phyloP scores from a whole-genome alignment of 2,329 filamentous ascomycete species.

The Aureobasidium sp. region DNA sequence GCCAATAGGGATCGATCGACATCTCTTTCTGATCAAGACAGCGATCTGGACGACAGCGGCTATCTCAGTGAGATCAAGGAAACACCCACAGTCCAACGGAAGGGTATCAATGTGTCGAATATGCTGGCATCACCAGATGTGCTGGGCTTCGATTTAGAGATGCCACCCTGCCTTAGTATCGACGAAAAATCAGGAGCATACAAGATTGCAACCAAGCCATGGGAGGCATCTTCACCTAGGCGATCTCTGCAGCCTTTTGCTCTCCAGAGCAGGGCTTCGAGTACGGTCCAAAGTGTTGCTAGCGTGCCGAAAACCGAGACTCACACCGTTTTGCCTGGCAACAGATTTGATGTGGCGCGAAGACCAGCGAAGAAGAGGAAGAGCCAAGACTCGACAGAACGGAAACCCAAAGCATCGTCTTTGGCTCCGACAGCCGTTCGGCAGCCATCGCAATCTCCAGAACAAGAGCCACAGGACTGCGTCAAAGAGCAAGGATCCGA shows the following conservation, averaged over 20 bases:
- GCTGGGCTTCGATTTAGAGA: neutral
- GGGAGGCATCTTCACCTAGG: neutral
- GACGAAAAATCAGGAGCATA: neutral
- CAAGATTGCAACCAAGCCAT: neutral
- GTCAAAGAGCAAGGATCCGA: neutral
- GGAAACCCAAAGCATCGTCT: neutral
- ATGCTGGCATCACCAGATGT: conserved; percentile 7
- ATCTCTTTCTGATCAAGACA: neutral
- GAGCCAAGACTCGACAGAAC: neutral
- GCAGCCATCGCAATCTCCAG: neutral
- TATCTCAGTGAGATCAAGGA: neutral
- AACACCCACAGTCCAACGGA: neutral
- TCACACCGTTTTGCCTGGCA: no score
- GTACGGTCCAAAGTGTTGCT: neutral
- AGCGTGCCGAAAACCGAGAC: neutral
- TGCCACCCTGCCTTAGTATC: neutral
- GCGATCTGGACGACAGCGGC: conserved; percentile 7
- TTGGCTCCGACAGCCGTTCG: neutral
- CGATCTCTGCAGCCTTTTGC: neutral
- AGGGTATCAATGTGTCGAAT: neutral
- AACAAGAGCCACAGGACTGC: neutral
- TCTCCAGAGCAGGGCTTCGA: neutral
- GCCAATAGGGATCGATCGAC: neutral
- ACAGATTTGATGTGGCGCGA: neutral
- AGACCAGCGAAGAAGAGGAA: neutral